Evolutionary conservation across 371 early-diverging fungal species (phyloP).

Genomic region (Amoeboradix gromovi): DNA sequence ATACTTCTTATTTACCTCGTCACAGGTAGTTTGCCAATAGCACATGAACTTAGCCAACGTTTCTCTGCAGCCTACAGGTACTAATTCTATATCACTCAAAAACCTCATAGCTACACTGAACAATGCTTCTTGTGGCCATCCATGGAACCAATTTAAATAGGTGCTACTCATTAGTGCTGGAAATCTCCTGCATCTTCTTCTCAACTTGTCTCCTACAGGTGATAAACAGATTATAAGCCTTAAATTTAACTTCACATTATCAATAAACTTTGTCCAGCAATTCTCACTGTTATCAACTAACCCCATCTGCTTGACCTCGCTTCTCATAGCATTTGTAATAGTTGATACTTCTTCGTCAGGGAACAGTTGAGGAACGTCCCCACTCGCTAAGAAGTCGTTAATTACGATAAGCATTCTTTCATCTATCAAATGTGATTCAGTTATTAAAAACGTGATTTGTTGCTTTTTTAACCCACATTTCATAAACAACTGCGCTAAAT

Average conservation of each 20-base stretch:
- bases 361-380: constrained; percentile 26
- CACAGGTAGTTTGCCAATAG: constrained; percentile 22
- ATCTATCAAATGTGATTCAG: constrained; percentile 28
- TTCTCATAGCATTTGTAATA: constrained; percentile 26
- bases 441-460: constrained; percentile 25
- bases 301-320: constrained; percentile 23
- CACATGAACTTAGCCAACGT: constrained; percentile 27
- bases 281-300: constrained; percentile 24
- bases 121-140: constrained; percentile 21
- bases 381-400: constrained; percentile 27
- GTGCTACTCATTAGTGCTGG: constrained; percentile 28
- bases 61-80: constrained; percentile 14
- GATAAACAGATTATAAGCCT: constrained; percentile 30
- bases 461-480: constrained; percentile 26
- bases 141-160: constrained; percentile 26
- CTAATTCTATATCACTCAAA: constrained; percentile 19
- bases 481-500: constrained; percentile 18
- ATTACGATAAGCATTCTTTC: constrained; percentile 28
- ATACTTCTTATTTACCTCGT: constrained; percentile 23
- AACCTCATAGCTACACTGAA: constrained; percentile 23
- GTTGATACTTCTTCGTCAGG: constrained; percentile 28
- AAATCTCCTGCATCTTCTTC: constrained; percentile 25
- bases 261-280: constrained; percentile 28
- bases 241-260: constrained; percentile 19
- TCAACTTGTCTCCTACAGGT: constrained; percentile 24